Conservation (phyloP, 2,329 filamentous ascomycete species). For the Blastomyces emzantsi region DNA sequence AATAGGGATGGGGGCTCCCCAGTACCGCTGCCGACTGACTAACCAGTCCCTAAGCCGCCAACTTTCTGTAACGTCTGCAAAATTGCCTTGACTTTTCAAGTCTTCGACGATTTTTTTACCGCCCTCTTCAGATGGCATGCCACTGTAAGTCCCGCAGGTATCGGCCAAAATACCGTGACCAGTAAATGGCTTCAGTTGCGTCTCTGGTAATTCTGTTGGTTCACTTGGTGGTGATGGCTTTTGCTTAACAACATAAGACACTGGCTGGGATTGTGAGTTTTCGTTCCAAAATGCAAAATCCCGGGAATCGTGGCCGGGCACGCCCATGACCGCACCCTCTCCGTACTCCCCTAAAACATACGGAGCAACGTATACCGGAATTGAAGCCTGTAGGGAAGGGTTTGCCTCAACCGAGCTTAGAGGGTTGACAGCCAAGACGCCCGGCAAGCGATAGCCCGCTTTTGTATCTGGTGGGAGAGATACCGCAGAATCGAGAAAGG, state of each 20-base stretch:
- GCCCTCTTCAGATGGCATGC: conserved; percentile 54
- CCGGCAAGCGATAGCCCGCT: conserved; percentile 57
- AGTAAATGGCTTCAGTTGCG: conserved; percentile 43
- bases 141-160: conserved; percentile 56
- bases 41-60: conserved; percentile 86
- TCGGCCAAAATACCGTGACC: conserved; percentile 59
- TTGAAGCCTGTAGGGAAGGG: conserved; percentile 28
- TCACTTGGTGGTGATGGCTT: conserved; percentile 28
- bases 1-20: conserved; percentile 85
- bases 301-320: conserved; percentile 72
- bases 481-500: conserved; percentile 53
- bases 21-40: conserved; percentile 85
- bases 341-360: conserved; percentile 83
- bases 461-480: conserved; percentile 50
- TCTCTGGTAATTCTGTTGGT: conserved; percentile 39
- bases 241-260: conserved; percentile 53
- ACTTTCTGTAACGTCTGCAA: conserved; percentile 57
- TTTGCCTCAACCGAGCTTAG: conserved; percentile 48
- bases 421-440: conserved; percentile 56
- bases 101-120: conserved; percentile 50
- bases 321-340: conserved; percentile 84
- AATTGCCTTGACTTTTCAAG: conserved; percentile 41
- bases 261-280: conserved; percentile 52
- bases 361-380: conserved; percentile 73
- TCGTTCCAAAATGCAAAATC: conserved; percentile 73